Percentiles rank a stretch among this genome's conserved stretches.
Conservation (phyloP, 2,329 filamentous ascomycete species). For the Talaromyces rugulosus region DNA sequence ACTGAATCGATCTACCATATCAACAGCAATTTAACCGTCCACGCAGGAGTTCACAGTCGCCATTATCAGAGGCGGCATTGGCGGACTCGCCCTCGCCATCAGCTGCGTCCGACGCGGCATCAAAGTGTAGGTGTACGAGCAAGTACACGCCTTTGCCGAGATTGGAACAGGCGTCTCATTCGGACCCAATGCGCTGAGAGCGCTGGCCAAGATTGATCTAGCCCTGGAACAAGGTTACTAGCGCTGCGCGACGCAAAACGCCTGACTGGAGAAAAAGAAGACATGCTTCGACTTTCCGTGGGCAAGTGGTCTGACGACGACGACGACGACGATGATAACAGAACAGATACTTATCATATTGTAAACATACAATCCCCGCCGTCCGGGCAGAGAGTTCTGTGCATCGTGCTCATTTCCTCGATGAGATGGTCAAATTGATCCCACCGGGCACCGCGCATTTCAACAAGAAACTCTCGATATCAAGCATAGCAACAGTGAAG, state of each 20-base stretch:
- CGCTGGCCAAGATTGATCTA: background rate
- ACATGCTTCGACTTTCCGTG: background rate
- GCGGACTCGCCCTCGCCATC: conserved; percentile 52
- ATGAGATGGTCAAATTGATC: conserved; percentile 28
- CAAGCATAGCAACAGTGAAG: conserved; percentile 10
- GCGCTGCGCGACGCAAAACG: background rate
- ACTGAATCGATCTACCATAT: background rate
- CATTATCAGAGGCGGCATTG: conserved; percentile 59
- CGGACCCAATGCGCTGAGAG: conserved; percentile 49
- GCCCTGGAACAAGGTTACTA: background rate
- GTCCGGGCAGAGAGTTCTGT: conserved; percentile 29
- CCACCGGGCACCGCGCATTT: conserved; percentile 28
- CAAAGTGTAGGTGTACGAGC: conserved; percentile 53
- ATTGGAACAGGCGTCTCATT: conserved; percentile 57
- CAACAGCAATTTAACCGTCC: background rate
- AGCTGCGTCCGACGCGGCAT: conserved; percentile 46
- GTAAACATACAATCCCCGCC: conserved; percentile 24
- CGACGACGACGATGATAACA: conserved; percentile 14
- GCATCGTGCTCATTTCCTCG: conserved; percentile 30
- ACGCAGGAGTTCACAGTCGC: conserved; percentile 44
- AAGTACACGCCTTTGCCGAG: conserved; percentile 51
- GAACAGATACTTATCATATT: conserved; percentile 16
- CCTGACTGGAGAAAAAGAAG: background rate
- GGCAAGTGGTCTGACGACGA: background rate
- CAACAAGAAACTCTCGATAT: conserved; percentile 26